Evolutionary conservation across 2,329 filamentous ascomycete genomes (phyloP).

Genomic region (Aspergillus sp.): DNA sequence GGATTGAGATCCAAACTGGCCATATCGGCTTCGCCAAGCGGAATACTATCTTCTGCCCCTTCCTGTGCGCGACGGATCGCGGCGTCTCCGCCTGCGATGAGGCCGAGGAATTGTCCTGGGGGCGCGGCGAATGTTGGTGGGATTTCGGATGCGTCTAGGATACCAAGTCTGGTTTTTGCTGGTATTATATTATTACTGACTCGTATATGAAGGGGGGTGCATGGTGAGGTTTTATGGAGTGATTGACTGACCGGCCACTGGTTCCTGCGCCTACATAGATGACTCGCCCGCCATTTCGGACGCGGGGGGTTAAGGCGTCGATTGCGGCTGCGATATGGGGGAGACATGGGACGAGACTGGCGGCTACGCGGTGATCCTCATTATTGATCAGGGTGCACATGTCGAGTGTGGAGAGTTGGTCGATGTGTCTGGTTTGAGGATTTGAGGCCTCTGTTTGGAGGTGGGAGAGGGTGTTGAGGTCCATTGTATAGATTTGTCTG

Average conservation of each 20-base stretch:
- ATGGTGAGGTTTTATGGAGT: too few species aligned
- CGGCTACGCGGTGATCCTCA: slow-evolving; percentile 32
- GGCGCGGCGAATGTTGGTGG: background rate
- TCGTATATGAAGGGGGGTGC: too few species aligned
- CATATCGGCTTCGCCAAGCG: too few species aligned
- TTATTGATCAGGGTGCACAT: slow-evolving; percentile 40
- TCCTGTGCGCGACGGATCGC: background rate
- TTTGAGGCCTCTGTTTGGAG: slow-evolving; percentile 42
- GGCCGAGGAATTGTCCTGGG: background rate
- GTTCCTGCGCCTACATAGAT: background rate
- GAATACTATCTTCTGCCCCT: slow-evolving; percentile 31
- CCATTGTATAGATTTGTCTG: too few species aligned
- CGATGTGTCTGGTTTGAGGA: slow-evolving; percentile 34
- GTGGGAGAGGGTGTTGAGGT: slow-evolving; percentile 18
- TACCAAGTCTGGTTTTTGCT: background rate
- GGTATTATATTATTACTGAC: too few species aligned
- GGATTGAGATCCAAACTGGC: slow-evolving; percentile 21
- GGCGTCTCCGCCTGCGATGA: background rate
- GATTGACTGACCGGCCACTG: background rate
- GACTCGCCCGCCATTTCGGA: slow-evolving; percentile 33
- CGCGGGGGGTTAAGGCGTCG: slow-evolving; percentile 32
- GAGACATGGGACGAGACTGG: slow-evolving; percentile 7
- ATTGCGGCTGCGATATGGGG: slow-evolving; percentile 35
- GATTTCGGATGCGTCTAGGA: background rate
- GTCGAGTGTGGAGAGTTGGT: slow-evolving; percentile 36